These are phyloP conservation scores for Tricholoma terreum DNA, from an alignment of 768 basidiomycete genomes.

Conservation along the genomic window DNA sequence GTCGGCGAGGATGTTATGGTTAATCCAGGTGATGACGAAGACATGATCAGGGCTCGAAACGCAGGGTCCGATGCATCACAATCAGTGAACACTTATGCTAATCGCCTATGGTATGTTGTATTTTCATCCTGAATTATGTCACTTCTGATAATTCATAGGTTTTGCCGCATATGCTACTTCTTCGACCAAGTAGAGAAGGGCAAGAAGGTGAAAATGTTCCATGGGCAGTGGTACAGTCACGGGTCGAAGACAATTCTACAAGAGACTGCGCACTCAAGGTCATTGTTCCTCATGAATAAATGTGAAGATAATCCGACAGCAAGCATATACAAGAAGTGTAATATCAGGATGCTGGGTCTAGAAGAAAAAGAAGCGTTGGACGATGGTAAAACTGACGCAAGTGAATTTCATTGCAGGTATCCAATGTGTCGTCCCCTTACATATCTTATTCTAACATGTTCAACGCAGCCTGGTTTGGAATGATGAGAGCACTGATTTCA, in stretches of 20 bases:
- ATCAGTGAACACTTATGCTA: slow-evolving; percentile 54
- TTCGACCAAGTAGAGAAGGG: slow-evolving; percentile 37
- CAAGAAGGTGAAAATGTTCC: slow-evolving; percentile 47
- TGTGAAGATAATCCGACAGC: slow-evolving; percentile 57
- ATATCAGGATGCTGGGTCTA: slow-evolving; percentile 39
- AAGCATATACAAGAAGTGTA: slow-evolving; percentile 57
- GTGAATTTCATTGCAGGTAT: slow-evolving; percentile 60
- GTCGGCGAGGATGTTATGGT: slow-evolving; percentile 65
- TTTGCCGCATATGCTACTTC: slow-evolving; percentile 65
- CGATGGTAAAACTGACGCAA: slow-evolving; percentile 32
- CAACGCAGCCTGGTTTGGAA: slow-evolving; percentile 49
- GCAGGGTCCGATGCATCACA: slow-evolving; percentile 38
- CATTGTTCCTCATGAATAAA: slow-evolving; percentile 50
- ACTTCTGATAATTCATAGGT: slow-evolving; percentile 43
- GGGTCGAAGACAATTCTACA: slow-evolving; percentile 64
- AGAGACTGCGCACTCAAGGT: slow-evolving; percentile 61
- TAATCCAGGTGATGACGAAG: slow-evolving; percentile 49
- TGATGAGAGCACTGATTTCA: slow-evolving; percentile 43
- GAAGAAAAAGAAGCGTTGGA: slow-evolving; percentile 49
- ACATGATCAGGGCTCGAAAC: slow-evolving; percentile 38
- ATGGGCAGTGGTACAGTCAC: slow-evolving; percentile 71
- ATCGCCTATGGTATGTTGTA: slow-evolving; percentile 55
- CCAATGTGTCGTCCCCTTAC: slow-evolving; percentile 11
- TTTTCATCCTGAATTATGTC: background rate
- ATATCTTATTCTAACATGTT: background rate